Base-by-base conservation (phyloP, 139 green algal genomes). In the Pycnococcus provasolii region DNA sequence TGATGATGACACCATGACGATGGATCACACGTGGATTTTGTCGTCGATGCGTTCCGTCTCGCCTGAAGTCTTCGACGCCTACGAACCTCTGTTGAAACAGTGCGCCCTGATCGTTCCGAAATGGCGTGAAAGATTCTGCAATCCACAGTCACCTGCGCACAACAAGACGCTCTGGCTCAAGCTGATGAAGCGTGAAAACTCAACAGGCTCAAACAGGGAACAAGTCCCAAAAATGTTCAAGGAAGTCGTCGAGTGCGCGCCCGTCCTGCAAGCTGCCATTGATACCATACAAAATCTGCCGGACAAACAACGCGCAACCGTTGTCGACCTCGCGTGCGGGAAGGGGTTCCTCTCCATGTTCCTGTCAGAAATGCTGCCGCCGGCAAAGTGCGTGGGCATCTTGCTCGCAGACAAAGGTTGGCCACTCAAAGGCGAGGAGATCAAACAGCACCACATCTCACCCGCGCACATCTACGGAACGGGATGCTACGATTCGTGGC, bases 301-400 rank as follows among this genome's bases (percentile, higher is more conserved):
- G 2, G 53, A 54, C 9, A 45, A 42, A 26, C 37, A 67, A 2
- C 55, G 57, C 8, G 44, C 44, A 9, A 66, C 57, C 7, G 48
- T 73, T 40, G 48, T 74, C 2, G 68, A 74, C 52, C 45, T 74
- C 15, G 68, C 59, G 59, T 59, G 59, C 59, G 68, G 68, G 41
- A 62, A 67, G 11, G 68, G 68, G 1, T 74, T 63, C 68, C 58
- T 74, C 39, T 51, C 9, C 41, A 74, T 74, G 68, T 74, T 74
- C 41, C 42, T 74, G 40, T 50, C 37, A 59, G 68, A 74, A 60
- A 43, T 74, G 50, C 52, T 68, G 2, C 39, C 40, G 39, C 2
- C 59, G 59, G 2, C 45, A 4, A 68, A 74, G 48, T 50, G 68
- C 47, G 26, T 26, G 40, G 15, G 42, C 41, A 68, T 63, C 52